These are phyloP conservation scores for Plectranthus barbatus DNA, from an alignment of 257 asterid genomes.

Conservation along the genomic window DNA sequence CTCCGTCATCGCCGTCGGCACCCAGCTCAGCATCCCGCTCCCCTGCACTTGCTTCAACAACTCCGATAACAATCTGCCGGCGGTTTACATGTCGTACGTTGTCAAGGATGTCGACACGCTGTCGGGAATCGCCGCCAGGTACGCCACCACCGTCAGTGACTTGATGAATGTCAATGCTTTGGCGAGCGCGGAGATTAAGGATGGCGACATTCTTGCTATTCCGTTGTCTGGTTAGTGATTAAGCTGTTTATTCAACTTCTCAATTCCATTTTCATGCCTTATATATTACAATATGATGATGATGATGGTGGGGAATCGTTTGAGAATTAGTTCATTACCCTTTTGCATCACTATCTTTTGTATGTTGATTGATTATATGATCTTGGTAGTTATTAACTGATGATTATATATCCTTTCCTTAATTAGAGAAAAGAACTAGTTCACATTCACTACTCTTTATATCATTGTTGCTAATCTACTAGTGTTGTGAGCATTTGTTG, in stretches of 20 bases:
- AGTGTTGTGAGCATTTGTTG: neutral
- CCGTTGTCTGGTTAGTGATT: slow-evolving; percentile 64
- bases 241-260: neutral
- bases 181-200: slow-evolving; percentile 53
- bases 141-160: slow-evolving; percentile 71
- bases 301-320: too few species aligned
- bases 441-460: neutral
- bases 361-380: neutral
- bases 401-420: too few species aligned
- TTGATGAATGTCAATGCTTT: slow-evolving; percentile 77
- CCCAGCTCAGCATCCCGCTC: slow-evolving; percentile 55
- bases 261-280: neutral
- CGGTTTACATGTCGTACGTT: slow-evolving; percentile 78
- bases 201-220: slow-evolving; percentile 82
- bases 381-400: neutral
- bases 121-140: slow-evolving; percentile 60
- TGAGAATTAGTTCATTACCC: too few species aligned
- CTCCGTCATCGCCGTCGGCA: slow-evolving; percentile 51
- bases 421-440: neutral
- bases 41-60: slow-evolving; percentile 97
- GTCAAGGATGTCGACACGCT: slow-evolving; percentile 61
- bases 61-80: slow-evolving; percentile 70
- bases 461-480: neutral
- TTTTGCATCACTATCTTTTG: neutral
- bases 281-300: too few species aligned